These are phyloP conservation scores for Clarkia xantiana DNA, from an alignment of 345 rosid genomes.

Conservation along the genomic window DNA sequence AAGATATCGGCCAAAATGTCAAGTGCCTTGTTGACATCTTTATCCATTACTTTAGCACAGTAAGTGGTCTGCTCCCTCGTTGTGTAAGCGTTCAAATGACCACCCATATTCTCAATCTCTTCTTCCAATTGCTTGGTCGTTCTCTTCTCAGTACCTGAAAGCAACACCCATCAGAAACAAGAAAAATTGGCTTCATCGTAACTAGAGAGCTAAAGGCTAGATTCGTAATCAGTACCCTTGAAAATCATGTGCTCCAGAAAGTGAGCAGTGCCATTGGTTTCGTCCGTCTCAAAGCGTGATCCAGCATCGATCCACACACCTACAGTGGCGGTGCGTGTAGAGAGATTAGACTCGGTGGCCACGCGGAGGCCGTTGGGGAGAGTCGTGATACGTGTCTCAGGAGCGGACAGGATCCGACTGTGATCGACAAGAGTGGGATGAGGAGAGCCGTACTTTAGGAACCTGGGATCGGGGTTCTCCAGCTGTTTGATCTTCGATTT, in stretches of 20 bases:
- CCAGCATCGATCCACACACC: slow-evolving; percentile 99
- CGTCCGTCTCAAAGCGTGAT: slow-evolving; percentile 81
- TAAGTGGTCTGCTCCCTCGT: slow-evolving; percentile 94
- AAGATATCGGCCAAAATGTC: slow-evolving; percentile 81
- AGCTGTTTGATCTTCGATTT: slow-evolving; percentile 50
- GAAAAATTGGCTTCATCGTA: neutral
- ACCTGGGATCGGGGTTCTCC: slow-evolving; percentile 72
- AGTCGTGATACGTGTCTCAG: slow-evolving; percentile 80
- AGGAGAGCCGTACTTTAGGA: slow-evolving; percentile 85
- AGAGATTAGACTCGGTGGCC: slow-evolving; percentile 78
- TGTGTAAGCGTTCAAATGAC: slow-evolving; percentile 87
- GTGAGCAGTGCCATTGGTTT: slow-evolving; percentile 85
- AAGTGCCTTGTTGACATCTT: slow-evolving; percentile 45
- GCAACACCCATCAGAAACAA: neutral
- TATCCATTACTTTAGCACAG: slow-evolving; percentile 76
- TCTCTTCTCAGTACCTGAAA: slow-evolving; percentile 47
- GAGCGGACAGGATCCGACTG: slow-evolving; percentile 69
- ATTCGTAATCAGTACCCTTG: slow-evolving; percentile 23
- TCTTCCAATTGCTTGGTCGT: slow-evolving; percentile 51
- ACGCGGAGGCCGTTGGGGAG: slow-evolving; percentile 78
- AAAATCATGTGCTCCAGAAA: slow-evolving; percentile 97
- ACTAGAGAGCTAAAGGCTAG: too few relatives aligned
- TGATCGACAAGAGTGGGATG: slow-evolving; percentile 48
- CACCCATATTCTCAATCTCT: slow-evolving; percentile 95
- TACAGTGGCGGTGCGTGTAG: slow-evolving; percentile 67